Conservation (phyloP, 1,284 basidiomycete genomes). For the Hemileia vastatrix region DNA sequence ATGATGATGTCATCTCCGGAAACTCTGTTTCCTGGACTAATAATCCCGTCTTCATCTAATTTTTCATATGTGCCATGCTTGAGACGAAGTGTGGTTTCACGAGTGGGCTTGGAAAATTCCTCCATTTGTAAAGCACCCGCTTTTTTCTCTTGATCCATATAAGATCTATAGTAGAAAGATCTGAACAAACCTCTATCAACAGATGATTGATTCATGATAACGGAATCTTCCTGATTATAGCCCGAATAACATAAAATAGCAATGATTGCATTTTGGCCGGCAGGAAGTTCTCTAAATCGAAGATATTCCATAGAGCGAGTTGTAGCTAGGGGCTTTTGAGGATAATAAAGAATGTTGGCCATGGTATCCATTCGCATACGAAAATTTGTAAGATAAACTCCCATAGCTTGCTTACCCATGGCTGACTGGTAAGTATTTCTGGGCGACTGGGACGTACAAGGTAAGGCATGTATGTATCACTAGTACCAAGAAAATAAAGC, state of each 20-base stretch:
- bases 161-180: constrained; percentile 95
- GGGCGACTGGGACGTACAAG: constrained; percentile 58
- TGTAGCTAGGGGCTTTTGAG: constrained; percentile 95
- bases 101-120: constrained; percentile 92
- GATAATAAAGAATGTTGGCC: constrained; percentile 63
- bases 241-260: constrained; percentile 98
- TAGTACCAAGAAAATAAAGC: constrained; percentile 33
- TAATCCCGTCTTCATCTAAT: constrained; percentile 87
- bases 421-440: constrained; percentile 99
- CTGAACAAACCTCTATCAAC: constrained; percentile 97
- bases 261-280: constrained; percentile 95
- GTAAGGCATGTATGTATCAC: neutral
- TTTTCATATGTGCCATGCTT: constrained; percentile 99
- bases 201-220: constrained; percentile 99
- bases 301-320: constrained; percentile 98
- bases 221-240: constrained; percentile 99
- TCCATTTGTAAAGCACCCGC: constrained; percentile 83
- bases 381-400: constrained; percentile 95
- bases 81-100: constrained; percentile 87
- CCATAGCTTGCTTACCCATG: constrained; percentile 99
- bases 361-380: constrained; percentile 58
- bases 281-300: constrained; percentile 92
- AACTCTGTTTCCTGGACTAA: constrained; percentile 89
- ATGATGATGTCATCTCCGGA: constrained; percentile 98
- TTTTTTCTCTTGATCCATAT: constrained; percentile 95